A percentile compares a stretch with the other conserved stretches of the same genome.
Conservation (phyloP, 2,329 filamentous ascomycete species). For the Calonectria multiphialidica region DNA sequence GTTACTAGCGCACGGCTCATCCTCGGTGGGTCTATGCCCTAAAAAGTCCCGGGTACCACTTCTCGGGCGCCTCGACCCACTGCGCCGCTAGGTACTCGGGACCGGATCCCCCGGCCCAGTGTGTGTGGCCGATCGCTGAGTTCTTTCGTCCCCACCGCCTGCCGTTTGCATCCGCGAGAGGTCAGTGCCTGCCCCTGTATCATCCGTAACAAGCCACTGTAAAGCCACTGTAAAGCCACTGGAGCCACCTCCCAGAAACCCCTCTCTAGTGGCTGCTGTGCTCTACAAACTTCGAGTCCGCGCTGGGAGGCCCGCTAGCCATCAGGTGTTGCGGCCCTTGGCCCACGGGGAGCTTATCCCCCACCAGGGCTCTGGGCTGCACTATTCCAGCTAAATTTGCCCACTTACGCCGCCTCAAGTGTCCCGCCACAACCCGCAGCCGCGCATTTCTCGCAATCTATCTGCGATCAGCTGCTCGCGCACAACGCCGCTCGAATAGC, state of each 20-base stretch:
- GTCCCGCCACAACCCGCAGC: conserved; percentile 28
- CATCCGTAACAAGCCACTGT: conserved; percentile 20
- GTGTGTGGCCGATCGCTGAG: conserved; percentile 25
- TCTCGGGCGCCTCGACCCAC: conserved; percentile 10
- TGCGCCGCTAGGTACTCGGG: conserved; percentile 23
- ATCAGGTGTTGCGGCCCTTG: conserved; percentile 25
- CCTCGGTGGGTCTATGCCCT: conserved; percentile 22
- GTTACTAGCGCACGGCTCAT: conserved; percentile 33
- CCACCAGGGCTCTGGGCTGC: conserved; percentile 30
- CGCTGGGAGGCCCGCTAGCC: conserved; percentile 14
- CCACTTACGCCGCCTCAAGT: conserved; percentile 30
- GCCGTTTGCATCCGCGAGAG: conserved; percentile 8
- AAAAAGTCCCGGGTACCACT: conserved; percentile 29
- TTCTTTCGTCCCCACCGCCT: conserved; percentile 16
- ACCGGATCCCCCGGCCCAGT: conserved; percentile 26
- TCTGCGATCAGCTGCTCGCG: conserved; percentile 21
- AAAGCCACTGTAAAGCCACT: conserved; percentile 12
- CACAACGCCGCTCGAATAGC: conserved; percentile 30
- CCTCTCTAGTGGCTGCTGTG: not conserved
- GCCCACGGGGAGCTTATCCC: conserved; percentile 29
- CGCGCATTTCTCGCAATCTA: conserved; percentile 13
- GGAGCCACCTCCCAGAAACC: not conserved
- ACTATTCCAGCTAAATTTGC: conserved; percentile 20
- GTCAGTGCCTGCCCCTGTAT: conserved; percentile 1
- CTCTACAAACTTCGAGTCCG: conserved; percentile 1